Evolutionary conservation across 2,329 filamentous ascomycete species (phyloP).

Genomic region (Trichoderma breve): DNA sequence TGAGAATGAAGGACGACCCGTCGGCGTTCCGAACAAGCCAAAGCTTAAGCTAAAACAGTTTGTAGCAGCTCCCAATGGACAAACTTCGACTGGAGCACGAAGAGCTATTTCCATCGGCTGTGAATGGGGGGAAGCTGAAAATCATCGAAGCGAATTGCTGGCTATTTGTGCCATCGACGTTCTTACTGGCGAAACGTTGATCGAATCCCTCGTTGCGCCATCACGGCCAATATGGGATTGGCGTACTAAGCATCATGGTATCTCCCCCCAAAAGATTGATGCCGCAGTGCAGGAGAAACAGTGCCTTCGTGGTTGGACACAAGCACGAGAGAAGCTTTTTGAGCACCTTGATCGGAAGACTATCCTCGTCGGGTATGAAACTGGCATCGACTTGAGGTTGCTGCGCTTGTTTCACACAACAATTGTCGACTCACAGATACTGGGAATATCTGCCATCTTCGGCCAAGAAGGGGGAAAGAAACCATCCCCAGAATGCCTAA

Average conservation of each 20-base stretch:
- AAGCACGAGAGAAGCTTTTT: background rate
- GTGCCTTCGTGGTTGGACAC: background rate
- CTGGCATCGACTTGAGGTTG: background rate
- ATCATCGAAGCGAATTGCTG: background rate
- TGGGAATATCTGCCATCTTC: background rate
- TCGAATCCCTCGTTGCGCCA: background rate
- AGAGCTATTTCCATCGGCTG: background rate
- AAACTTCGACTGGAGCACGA: background rate
- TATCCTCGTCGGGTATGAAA: background rate
- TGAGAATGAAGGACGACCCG: background rate
- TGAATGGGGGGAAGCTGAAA: background rate
- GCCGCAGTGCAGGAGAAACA: background rate
- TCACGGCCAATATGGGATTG: background rate
- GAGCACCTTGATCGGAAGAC: background rate
- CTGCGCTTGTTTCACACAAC: background rate
- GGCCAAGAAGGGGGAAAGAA: accelerated
- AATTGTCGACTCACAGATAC: background rate
- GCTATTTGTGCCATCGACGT: background rate
- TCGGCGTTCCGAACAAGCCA: too few relatives aligned
- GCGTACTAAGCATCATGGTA: background rate
- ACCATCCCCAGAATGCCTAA: background rate
- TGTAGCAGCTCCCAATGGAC: background rate
- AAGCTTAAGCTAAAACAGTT: too few relatives aligned
- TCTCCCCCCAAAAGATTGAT: accelerated
- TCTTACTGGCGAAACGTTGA: background rate